Evolutionary conservation across 2,329 filamentous ascomycete genomes (phyloP).

Genomic region (Penicillium griseofulvum): DNA sequence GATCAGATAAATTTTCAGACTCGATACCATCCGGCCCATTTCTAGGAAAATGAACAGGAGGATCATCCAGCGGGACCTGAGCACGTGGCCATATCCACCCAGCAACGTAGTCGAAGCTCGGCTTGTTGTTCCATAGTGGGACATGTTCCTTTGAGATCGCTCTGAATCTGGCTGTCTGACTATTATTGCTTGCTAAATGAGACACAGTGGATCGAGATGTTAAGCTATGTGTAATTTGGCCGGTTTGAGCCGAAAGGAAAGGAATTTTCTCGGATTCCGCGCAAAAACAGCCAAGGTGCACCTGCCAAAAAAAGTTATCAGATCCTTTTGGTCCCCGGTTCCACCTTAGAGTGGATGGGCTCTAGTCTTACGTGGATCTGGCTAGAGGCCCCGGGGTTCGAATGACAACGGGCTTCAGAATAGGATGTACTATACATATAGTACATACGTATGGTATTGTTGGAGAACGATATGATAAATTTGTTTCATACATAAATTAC

Average conservation of each 20-base stretch:
- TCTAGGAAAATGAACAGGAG: background rate
- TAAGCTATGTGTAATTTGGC: background rate
- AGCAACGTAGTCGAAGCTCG: background rate
- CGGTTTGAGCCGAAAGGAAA: background rate
- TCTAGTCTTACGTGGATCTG: background rate
- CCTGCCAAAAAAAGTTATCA: background rate
- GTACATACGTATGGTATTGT: no score
- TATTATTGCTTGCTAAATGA: background rate
- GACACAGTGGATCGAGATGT: background rate
- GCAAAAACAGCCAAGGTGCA: background rate
- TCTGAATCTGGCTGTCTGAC: background rate
- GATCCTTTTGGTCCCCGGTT: constrained; percentile 4
- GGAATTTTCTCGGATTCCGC: background rate
- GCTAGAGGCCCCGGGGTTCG: no score
- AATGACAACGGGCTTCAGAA: background rate
- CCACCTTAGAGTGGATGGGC: background rate
- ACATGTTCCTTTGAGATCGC: background rate
- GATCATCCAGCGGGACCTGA: background rate
- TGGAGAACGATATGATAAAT: no score
- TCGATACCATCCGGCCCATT: background rate
- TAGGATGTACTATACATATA: no score
- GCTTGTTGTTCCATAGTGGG: background rate
- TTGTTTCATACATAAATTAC: background rate
- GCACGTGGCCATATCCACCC: background rate
- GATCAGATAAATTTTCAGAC: background rate